Base-by-base conservation (phyloP, 2,329 filamentous ascomycete genomes). In the Aspergillus sp. region DNA sequence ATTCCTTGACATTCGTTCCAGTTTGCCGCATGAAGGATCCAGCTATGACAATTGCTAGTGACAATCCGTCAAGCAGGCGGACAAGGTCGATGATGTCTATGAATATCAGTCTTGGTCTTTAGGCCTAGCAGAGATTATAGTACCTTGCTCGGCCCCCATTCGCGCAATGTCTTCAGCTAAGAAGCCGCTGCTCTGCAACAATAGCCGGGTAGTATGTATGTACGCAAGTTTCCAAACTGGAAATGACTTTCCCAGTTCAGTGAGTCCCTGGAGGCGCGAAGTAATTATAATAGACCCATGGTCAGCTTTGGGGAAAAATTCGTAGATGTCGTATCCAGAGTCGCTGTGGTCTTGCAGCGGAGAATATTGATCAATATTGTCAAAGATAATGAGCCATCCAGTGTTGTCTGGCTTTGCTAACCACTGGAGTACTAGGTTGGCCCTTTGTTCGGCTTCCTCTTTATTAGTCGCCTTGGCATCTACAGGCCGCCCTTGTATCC, bases 221-320 rank as follows among this genome's bases (percentile, higher is more conserved):
- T 46, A 28, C 17, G 69, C 31, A 19, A 82, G 67, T 55, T 74
- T 80, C 9, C 59, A 54, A 2, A 81, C 50, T 3, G 50, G 64
- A 57, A 81, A 76, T 2, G 49, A 54, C 38, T 69, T 61, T 5
- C 77, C 77, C 3, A 79, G 54, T 13, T 73, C 69, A 11, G 77
- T 70, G 15, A 73, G 23, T n/a, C 70, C 70, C 51, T 69, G 55
- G 3, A 69, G 72, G 15, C 77, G 69, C 6, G 77, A 79, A 5
- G 78, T 82, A 23, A 82, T 71, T 22, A 83, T 68, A 52, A 83
- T 73, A 2, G 76, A 75, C 15, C 79, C 80, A 60, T 81, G 77
- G 48, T 80, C 63, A 2, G 71, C 62, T 13, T 64, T 57, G 8
- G 72, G 72, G 25, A 76, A 70, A 54, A 71, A 76, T 59, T 66